Base-by-base conservation (phyloP, 805 yeast species). In the Komagataella pastoris region DNA sequence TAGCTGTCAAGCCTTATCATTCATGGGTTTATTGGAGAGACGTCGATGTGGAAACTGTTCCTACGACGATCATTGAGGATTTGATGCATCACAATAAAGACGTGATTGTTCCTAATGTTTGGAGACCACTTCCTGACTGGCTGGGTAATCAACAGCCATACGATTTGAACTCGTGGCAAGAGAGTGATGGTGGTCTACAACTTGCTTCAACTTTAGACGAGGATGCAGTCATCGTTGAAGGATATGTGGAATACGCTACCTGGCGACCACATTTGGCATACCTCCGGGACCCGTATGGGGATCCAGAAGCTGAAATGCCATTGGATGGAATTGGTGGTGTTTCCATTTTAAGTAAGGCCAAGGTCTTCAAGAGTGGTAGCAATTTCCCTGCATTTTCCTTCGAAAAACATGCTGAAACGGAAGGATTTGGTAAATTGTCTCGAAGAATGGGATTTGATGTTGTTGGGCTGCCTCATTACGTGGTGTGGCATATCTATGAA, bases 261-360 rank as follows among this genome's bases (percentile, higher is more conserved):
- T 91, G 98, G 97, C 77, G 99, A 67, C 95, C 97, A 1, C 98
- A 91, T 68, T 73, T 91, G 57, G 98, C 98, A 0, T 91, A 93
- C 63, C 75, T 91, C 64, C 75, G 98, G 58, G 97, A 90, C 61
- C 96, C 97, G 2, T 83, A 86, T 61, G 99, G 98, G 21, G 95
- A 89, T 66, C 91, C 95, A 5, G 91, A 87, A 62, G 91, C 84
- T 47, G 96, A 88, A 63, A 84, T 91, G 85, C 90, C 84, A 53
- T 72, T 91, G 55, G 98, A 91, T 66, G 99, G 99, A 51, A 89
- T 91, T 59, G 99, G 99, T 23, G 99, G 98, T 57, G 99, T 91
- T 47, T 88, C 97, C 1, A 89, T 93, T 57, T 72, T 91, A 57
- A 77, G 95, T 47, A 87, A 85, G 65, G 97, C 97, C 2, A 71